These are phyloP conservation scores for Pyricularia sp. DNA, from an alignment of 2,329 filamentous ascomycete genomes.

Conservation along the genomic window DNA sequence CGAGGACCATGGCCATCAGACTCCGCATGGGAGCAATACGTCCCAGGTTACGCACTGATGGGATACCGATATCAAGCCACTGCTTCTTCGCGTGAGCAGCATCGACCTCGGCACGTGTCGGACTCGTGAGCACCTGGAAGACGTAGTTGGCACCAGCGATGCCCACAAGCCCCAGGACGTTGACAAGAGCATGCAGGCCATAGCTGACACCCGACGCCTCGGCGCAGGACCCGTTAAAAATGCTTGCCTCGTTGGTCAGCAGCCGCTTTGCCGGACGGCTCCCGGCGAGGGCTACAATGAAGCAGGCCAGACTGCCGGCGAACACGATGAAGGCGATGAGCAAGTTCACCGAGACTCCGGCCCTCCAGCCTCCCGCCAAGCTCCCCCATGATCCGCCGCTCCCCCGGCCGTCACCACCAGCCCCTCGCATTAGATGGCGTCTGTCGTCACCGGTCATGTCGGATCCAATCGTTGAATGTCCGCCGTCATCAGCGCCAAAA, in stretches of 20 bases:
- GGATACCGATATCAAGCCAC: constrained; percentile 46
- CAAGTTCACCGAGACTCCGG: constrained; percentile 34
- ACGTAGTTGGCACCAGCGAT: constrained; percentile 42
- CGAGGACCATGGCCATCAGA: constrained; percentile 26
- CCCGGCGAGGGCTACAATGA: constrained; percentile 20
- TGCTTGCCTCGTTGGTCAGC: constrained; percentile 23
- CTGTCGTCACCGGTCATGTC: constrained; percentile 1
- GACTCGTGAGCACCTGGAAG: constrained; percentile 45
- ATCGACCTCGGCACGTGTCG: constrained; percentile 38
- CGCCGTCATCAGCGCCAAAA: constrained; percentile 10
- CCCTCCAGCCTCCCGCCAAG: constrained; percentile 35
- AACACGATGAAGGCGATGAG: constrained; percentile 28
- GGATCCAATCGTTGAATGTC: not conserved
- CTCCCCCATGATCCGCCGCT: constrained; percentile 10
- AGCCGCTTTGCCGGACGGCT: constrained; percentile 11
- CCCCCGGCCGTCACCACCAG: constrained; percentile 4
- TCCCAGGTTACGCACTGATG: constrained; percentile 39
- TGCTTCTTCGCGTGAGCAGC: constrained; percentile 32
- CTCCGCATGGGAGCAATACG: constrained; percentile 31
- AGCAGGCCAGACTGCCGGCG: constrained; percentile 24
- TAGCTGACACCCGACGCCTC: constrained; percentile 25
- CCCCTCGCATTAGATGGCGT: constrained; percentile 1
- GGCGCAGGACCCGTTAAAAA: constrained; percentile 29
- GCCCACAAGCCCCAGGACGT: constrained; percentile 30
- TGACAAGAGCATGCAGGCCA: constrained; percentile 34